Percentiles rank a stretch among this genome's conserved stretches.
These are phyloP conservation scores for Kregervanrija delftensis DNA, from an alignment of 805 yeast genomes.

Conservation along the genomic window DNA sequence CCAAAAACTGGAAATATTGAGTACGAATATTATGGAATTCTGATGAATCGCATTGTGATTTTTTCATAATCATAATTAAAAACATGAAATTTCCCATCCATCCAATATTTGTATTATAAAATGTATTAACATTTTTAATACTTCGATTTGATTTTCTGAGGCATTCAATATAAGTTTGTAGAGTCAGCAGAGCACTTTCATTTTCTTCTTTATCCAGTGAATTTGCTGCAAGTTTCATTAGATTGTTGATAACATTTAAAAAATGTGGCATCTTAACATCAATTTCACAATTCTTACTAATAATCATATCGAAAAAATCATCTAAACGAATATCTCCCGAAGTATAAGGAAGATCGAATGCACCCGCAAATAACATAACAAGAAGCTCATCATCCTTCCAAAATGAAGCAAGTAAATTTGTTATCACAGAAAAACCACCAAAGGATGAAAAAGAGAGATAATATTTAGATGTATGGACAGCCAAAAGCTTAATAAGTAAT, in stretches of 20 bases:
- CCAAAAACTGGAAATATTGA: conserved; percentile 1
- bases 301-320: conserved; percentile 11
- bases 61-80: neutral
- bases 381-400: conserved; percentile 43
- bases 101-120: conserved; percentile 1
- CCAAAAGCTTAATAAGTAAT: conserved; percentile 44
- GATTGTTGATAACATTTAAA: conserved; percentile 11
- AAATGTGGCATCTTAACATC: conserved; percentile 39
- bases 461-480: conserved; percentile 37
- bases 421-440: conserved; percentile 44
- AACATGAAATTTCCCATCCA: conserved; percentile 5
- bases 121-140: neutral
- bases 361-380: conserved; percentile 35
- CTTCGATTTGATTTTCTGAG: neutral
- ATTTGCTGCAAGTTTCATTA: conserved; percentile 10
- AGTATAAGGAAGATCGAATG: conserved; percentile 36
- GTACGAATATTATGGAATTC: neutral
- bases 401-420: conserved; percentile 37
- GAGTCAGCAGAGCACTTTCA: neutral
- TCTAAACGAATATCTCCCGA: conserved; percentile 7
- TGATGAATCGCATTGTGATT: neutral
- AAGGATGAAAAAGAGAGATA: conserved; percentile 44
- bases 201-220: neutral
- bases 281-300: conserved; percentile 13
- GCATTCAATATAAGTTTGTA: neutral